Evolutionary conservation across 1,284 basidiomycete genomes (phyloP).

Genomic region (Marasmius fiardii): DNA sequence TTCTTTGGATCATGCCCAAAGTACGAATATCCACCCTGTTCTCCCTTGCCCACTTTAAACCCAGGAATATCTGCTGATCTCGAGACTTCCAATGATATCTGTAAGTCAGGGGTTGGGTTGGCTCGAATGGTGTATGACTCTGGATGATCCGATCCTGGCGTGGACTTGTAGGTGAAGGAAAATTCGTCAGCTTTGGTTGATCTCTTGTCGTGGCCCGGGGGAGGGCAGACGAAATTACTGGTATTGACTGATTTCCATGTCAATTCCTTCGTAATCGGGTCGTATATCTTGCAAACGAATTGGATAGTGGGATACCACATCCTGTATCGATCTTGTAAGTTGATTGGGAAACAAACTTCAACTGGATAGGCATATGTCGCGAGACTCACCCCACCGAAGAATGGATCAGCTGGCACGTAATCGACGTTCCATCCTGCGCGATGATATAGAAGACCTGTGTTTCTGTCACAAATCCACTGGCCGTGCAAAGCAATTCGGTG

Average conservation of each 20-base stretch:
- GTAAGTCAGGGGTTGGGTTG: conserved; percentile 78
- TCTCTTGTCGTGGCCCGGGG: conserved; percentile 78
- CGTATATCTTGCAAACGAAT: conserved; percentile 90
- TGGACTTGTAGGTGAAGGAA: conserved; percentile 70
- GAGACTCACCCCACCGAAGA: conserved; percentile 85
- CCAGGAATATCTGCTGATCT: conserved; percentile 75
- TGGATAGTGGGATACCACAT: conserved; percentile 95
- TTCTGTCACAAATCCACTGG: conserved; percentile 85
- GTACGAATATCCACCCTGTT: conserved; percentile 86
- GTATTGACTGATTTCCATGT: conserved; percentile 93
- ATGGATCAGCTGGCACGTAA: conserved; percentile 95
- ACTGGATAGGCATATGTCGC: conserved; percentile 12
- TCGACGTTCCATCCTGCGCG: conserved; percentile 76
- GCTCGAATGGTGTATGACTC: conserved; percentile 82
- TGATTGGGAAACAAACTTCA: conserved; percentile 3
- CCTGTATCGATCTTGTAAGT: conserved; percentile 32
- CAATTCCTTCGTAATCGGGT: conserved; percentile 74
- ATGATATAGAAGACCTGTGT: conserved; percentile 90
- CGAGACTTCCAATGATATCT: conserved; percentile 74
- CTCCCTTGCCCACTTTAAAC: conserved; percentile 90
- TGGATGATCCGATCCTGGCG: conserved; percentile 62
- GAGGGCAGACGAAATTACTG: conserved; percentile 76
- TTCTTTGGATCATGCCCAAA: conserved; percentile 78
- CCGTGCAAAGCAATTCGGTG: conserved; percentile 78
- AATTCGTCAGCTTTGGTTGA: conserved; percentile 91